phyloP scores from a whole-genome alignment of 1,284 basidiomycete species.

The Abortiporus biennis region DNA sequence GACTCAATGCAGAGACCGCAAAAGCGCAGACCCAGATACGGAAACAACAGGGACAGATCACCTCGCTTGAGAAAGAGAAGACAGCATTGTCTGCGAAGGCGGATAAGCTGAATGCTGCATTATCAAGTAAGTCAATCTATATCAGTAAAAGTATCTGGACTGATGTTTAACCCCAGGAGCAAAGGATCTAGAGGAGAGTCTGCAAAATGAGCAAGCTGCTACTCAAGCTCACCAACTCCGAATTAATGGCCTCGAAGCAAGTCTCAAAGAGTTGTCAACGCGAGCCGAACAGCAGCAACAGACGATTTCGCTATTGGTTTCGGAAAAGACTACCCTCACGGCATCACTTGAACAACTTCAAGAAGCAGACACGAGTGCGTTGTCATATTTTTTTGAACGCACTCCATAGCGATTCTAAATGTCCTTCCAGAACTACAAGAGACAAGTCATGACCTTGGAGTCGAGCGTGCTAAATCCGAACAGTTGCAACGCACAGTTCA shows the following conservation, averaged over 20 bases:
- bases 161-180: too few species aligned
- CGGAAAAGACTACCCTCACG: slow-evolving; percentile 30
- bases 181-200: slow-evolving; percentile 10
- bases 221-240: slow-evolving; percentile 16
- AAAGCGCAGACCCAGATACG: slow-evolving; percentile 1
- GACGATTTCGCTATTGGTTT: slow-evolving; percentile 32
- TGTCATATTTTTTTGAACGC: background rate
- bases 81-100: slow-evolving; percentile 9
- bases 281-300: slow-evolving; percentile 27
- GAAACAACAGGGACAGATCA: slow-evolving; percentile 10
- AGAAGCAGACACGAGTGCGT: slow-evolving; percentile 29
- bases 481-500: slow-evolving; percentile 36
- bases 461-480: slow-evolving; percentile 35
- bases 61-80: slow-evolving; percentile 15
- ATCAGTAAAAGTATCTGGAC: too few species aligned
- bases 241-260: slow-evolving; percentile 17
- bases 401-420: background rate
- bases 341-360: slow-evolving; percentile 27
- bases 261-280: slow-evolving; percentile 17
- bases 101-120: slow-evolving; percentile 9
- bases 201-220: slow-evolving; percentile 17
- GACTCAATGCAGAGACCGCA: background rate
- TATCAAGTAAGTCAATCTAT: slow-evolving; percentile 12
- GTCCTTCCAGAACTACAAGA: slow-evolving; percentile 38
- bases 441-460: slow-evolving; percentile 34